Evolutionary conservation across 2,329 filamentous ascomycete genomes (phyloP).

Genomic region (Orbilia quercus): DNA sequence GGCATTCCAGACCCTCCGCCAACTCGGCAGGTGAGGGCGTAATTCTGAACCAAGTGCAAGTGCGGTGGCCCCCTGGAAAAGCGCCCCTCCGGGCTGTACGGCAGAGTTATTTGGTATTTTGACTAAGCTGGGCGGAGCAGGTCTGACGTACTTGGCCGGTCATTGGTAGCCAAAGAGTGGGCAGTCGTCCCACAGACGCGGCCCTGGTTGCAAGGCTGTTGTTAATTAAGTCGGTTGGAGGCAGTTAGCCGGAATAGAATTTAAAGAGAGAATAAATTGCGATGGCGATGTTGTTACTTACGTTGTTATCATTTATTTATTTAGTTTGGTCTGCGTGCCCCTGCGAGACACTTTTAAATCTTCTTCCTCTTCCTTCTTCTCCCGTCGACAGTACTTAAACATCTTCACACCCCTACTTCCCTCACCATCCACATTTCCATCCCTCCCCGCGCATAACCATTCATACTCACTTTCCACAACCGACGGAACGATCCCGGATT

Average conservation of each 20-base stretch:
- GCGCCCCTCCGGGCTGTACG: conserved; percentile 11
- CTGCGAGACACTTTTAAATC: conserved; percentile 13
- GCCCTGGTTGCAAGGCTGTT: conserved; percentile 2
- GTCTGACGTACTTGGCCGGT: conserved; percentile 42
- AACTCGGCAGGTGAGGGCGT: conserved; percentile 26
- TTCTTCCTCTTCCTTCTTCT: conserved; percentile 22
- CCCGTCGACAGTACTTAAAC: conserved; percentile 30
- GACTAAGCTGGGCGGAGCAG: conserved; percentile 37
- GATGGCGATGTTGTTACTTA: neutral
- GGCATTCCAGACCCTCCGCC: neutral
- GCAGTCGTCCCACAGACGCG: neutral
- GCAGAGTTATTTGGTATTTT: neutral
- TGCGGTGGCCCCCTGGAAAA: conserved; percentile 31
- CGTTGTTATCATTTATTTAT: no score
- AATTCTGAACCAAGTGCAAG: conserved; percentile 16
- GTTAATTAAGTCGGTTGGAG: no score
- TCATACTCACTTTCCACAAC: conserved; percentile 3
- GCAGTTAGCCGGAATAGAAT: no score
- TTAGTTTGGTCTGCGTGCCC: no score
- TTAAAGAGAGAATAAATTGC: neutral
- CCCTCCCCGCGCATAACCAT: neutral
- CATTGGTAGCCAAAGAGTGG: conserved; percentile 16
- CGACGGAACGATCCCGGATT: conserved; percentile 2
- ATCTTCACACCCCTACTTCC: conserved; percentile 8
- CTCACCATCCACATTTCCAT: conserved; percentile 5